Evolutionary conservation across 1,284 basidiomycete species (phyloP), one percentile per base, ranked within the genome.

Genomic region (Cryptococcus amylolentus): DNA sequence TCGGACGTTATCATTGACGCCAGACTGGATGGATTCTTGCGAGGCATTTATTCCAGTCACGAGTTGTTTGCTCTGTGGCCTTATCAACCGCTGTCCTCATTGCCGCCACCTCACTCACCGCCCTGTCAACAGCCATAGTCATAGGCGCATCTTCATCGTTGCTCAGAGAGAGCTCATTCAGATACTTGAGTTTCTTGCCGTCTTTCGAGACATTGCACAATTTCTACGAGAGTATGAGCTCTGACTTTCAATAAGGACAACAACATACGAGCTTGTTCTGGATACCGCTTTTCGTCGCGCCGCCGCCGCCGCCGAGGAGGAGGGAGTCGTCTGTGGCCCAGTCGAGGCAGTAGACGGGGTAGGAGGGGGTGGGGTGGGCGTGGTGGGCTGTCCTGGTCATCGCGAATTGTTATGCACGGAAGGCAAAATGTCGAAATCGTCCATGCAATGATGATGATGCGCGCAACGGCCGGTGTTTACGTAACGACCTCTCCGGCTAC

Each of bases 301-400:
- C 93, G 1, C 93, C 93, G 27, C 93, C 93, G 2, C 92, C 93
- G 2, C 91, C 93, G 4, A 95, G 80, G 13, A 93, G 80, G n/a
- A 96, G 78, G n/a, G 84, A 80, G 50, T 84, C 81, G 23, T 86
- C 80, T 0, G 86, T 83, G 13, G 89, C 75, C 78, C 94, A 97
- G n/a, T 85, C 84, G 54, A 87, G 85, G 7, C 89, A 90, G 71
- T 92, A 95, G 50, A 95, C 86, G 1, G 92, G 92, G 70, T 92
- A 94, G 1, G 83, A 78, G 9, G 86, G 82, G 5, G 92, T 81
- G 10, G 85, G 74, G 67, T 93, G 89, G n/a, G 82, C 73, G 16
- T 84, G 84, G 74, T 95, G 91, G 64, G 83, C 81, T 51, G 88
- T 85, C 57, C 91, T 84, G 83, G 93, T 94, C 76, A 79, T 78